These are phyloP conservation scores for Paramecium bursaria DNA, from an alignment of 73 alveolate genomes.

Conservation along the genomic window DNA sequence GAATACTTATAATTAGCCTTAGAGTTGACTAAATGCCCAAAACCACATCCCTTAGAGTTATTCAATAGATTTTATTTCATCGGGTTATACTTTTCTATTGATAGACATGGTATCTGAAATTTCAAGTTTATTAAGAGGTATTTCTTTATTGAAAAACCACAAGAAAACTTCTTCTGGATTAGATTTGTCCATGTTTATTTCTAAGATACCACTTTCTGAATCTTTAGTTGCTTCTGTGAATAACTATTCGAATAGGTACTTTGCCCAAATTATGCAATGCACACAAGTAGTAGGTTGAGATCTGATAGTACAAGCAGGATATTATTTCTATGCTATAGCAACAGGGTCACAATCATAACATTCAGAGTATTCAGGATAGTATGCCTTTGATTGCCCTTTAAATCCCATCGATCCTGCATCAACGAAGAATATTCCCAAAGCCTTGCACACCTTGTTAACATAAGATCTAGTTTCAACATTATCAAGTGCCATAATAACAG, in stretches of 20 bases:
- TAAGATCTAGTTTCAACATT: constrained; percentile 95
- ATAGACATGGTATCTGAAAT: too few species aligned
- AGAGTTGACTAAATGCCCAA: background rate
- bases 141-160: background rate
- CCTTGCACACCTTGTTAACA: constrained; percentile 89
- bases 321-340: constrained; percentile 77
- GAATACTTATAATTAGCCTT: background rate
- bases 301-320: constrained; percentile 96
- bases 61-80: background rate
- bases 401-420: constrained; percentile 96
- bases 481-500: constrained; percentile 95
- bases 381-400: constrained; percentile 74
- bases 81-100: too few species aligned
- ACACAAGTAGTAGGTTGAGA: constrained; percentile 91
- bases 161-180: background rate
- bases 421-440: constrained; percentile 84
- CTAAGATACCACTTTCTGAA: constrained; percentile 43
- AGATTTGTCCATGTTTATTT: constrained; percentile 4
- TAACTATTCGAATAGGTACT: constrained; percentile 85
- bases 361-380: constrained; percentile 81
- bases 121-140: too few species aligned
- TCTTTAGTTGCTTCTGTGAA: constrained; percentile 73
- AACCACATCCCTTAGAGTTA: constrained; percentile 14
- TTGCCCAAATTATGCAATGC: constrained; percentile 98
- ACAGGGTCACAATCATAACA: constrained; percentile 92